Conservation (phyloP, 164 flowering plant genomes). For the Magnolia kwangsiensis region DNA sequence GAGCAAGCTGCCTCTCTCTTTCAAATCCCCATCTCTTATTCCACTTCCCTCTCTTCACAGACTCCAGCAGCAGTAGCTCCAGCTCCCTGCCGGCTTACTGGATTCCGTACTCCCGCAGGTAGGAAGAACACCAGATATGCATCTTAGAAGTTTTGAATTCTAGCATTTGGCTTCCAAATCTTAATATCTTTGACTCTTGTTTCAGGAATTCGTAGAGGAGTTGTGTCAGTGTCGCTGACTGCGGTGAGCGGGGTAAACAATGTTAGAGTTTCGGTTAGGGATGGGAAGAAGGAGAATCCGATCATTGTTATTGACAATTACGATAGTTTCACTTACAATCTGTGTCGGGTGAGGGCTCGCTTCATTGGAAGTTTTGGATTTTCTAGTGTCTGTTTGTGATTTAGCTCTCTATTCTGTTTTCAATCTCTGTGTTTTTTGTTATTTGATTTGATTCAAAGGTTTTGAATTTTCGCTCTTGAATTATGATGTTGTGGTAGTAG, state of each 20-base stretch:
- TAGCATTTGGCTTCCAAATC: background rate
- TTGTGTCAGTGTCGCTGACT: background rate
- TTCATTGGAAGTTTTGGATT: background rate
- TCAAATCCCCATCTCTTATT: background rate
- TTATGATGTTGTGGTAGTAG: no score
- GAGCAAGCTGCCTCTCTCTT: background rate
- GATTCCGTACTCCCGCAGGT: background rate
- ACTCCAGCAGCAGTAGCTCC: background rate
- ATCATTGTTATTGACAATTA: slow-evolving; percentile 91
- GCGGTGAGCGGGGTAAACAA: slow-evolving; percentile 17
- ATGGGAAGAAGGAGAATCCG: slow-evolving; percentile 32
- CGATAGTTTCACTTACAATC: slow-evolving; percentile 97
- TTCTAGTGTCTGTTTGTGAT: no score
- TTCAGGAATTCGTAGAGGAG: background rate
- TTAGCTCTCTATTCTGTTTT: no score
- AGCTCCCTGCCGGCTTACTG: background rate
- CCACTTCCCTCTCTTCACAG: background rate
- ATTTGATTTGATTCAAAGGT: background rate
- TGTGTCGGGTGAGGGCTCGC: slow-evolving; percentile 66
- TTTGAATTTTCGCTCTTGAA: no score
- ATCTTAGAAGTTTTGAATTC: background rate
- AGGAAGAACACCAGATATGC: background rate
- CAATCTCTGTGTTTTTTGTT: background rate
- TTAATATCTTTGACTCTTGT: background rate
- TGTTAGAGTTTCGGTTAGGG: slow-evolving; percentile 16